Evolutionary conservation across 225 moss, liverwort and hornwort genomes (phyloP), one percentile per base, ranked within the genome.

Genomic region (Pseudoscleropodium purum): DNA sequence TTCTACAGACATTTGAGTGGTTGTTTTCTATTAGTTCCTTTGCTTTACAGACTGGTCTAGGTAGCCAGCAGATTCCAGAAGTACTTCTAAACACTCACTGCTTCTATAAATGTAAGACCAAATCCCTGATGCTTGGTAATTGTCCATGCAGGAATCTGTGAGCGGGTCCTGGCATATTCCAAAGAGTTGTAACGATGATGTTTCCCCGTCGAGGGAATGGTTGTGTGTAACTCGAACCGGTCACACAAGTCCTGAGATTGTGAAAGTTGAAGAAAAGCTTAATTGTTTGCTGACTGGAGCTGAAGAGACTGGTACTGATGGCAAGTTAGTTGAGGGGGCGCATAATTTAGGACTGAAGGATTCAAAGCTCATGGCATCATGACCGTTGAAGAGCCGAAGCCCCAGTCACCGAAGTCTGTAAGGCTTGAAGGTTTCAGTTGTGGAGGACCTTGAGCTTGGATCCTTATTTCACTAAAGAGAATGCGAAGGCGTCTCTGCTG

Each of bases 121-220:
- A 78, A 59, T 66, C 60, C 45, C 73, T 86, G 85, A 77, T 82
- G 87, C 54, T 76, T 87, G 76, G 64, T 56, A 64, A 54, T 78
- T 72, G 9, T 88, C 43, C 73, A 36, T 90, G 90, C 92, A 99
- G 99, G 99, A 99, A 91, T 96, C 95, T 83, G 97, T 96, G 86
- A 95, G 92, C 51, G 97, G 97, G 57, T 95, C 96, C 30, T 99
- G 96, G 97, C 97, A 97, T 88, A 90, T 99, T 85, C 99, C 99
- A 41, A 95, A 87, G 88, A 89, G 90, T 77, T 90, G 95, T 60
- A 91, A 90, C 60, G 94, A 96, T 84, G 96, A 96, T 60, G 92
- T 92, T 84, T 88, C 95, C 62, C 54, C 93, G 52, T 90, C 91
- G 8, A 89, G 93, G 56, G 95, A 99, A 89, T 99, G 99, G 99